Evolutionary conservation across 2,329 filamentous ascomycete species (phyloP), one percentile per base, ranked within the genome.

Genomic region (Cucurbitaria berberidis): DNA sequence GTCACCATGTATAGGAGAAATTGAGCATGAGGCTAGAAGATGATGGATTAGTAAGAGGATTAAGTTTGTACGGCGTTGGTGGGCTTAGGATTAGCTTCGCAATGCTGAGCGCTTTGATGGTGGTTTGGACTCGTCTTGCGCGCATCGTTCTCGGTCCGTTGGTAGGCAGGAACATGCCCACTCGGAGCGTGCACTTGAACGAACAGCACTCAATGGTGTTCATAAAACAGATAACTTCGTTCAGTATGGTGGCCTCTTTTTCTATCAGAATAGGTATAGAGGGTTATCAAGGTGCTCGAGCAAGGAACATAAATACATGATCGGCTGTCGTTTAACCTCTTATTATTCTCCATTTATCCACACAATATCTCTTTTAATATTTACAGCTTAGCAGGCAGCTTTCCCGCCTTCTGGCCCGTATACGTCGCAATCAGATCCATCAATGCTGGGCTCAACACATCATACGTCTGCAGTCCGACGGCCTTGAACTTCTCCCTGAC

Each of bases 391-490:
- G 66, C 34, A 18, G 57, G 40, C 47, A 65, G 40, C 62, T 60
- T 64, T 9, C 76, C 76, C 3, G 67, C 63, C 61, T 75, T 82
- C 75, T 84, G 75, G 0, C 78, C 85, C 0, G 81, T 82, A 67
- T 76, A 85, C 1, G 82, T 81, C 8, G 68, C 66, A 39, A 70
- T 68, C 29, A 64, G 40, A 57, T 89, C 86, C 87, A 89, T 89
- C 65, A 89, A 73, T 3, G 78, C 55, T 16, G 86, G 86, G 5
- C 80, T 84, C 40, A 89, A 75, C 16, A 79, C 79, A 71, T 89
- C 86, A 68, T 89, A 89, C 1, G 82, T 78, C 75, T 86, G 77
- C 44, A 89, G 73, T 0, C 86, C 86, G 16, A 82, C 61, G 1
- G 69, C 64, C 74, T 78, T 80, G 53, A 89, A 79, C 69, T 78